A percentile compares a stretch with the other conserved stretches of the same genome.
These are phyloP conservation scores for Chaetoceros muelleri DNA, from an alignment of 108 stramenopile species.

Conservation along the genomic window DNA sequence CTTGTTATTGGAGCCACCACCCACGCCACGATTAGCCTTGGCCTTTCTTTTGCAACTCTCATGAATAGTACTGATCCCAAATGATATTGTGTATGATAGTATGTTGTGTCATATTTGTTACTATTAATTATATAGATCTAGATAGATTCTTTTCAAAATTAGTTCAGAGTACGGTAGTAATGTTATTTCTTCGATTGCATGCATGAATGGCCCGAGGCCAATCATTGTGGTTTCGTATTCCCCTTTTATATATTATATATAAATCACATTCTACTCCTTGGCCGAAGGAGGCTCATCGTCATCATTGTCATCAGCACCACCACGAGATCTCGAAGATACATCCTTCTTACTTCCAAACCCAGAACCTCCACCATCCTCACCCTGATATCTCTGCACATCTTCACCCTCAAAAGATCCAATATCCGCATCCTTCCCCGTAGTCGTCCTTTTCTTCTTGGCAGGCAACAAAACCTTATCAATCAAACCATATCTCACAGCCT, in stretches of 20 bases:
- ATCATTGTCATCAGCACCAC: background rate
- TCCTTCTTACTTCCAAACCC: background rate
- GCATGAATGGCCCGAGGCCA: too few species aligned
- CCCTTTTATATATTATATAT: constrained; percentile 1
- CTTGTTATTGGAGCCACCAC: background rate
- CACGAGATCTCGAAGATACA: background rate
- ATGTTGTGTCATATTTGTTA: too few species aligned
- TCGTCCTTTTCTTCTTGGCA: constrained; percentile 36
- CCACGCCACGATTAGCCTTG: background rate
- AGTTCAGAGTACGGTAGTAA: too few species aligned
- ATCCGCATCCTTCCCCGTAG: constrained; percentile 40
- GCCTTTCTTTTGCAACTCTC: too few species aligned
- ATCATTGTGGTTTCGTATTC: too few species aligned
- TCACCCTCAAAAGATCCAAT: constrained; percentile 73
- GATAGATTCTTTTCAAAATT: too few species aligned
- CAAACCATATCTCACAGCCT: constrained; percentile 82
- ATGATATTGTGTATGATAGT: too few species aligned
- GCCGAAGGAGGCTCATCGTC: background rate
- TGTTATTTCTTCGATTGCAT: too few species aligned
- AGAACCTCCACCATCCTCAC: constrained; percentile 13
- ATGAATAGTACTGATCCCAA: too few species aligned
- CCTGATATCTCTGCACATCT: constrained; percentile 66
- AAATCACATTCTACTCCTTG: constrained; percentile 2
- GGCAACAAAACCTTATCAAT: constrained; percentile 78
- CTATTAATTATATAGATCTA: too few species aligned